A percentile compares a stretch with the other conserved stretches of the same genome.
These are phyloP conservation scores for Primulina eburnea DNA, from an alignment of 257 asterid species.

Conservation along the genomic window DNA sequence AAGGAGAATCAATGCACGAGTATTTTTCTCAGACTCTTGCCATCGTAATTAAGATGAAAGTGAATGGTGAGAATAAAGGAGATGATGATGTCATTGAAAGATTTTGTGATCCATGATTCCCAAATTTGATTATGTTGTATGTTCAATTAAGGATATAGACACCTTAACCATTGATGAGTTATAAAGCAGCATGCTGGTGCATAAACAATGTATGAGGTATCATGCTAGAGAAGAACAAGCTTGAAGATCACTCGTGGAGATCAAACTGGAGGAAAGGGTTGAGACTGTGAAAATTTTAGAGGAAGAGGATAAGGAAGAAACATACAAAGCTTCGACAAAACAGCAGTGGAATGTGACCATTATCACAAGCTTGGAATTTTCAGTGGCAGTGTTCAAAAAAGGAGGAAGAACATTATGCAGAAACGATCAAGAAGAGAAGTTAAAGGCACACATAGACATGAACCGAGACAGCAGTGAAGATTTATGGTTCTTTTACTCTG, in stretches of 20 bases:
- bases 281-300: background rate
- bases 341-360: background rate
- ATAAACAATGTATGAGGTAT: too few species aligned
- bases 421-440: background rate
- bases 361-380: background rate
- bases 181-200: background rate
- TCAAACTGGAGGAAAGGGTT: background rate
- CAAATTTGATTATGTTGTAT: background rate
- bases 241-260: background rate
- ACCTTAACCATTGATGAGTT: too few species aligned
- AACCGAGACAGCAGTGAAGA: background rate
- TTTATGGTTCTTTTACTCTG: background rate
- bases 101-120: background rate
- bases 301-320: background rate
- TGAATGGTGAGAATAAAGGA: background rate
- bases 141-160: background rate
- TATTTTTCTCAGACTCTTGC: background rate
- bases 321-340: too few species aligned
- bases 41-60: too few species aligned
- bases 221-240: background rate
- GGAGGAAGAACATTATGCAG: background rate
- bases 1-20: too few species aligned
- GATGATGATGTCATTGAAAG: too few species aligned
- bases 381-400: background rate
- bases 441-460: slow-evolving; percentile 15